A percentile compares a stretch with the other conserved stretches of the same genome.
Evolutionary conservation across 129 eudicot genomes (phyloP).

Genomic region (Logfia minima): DNA sequence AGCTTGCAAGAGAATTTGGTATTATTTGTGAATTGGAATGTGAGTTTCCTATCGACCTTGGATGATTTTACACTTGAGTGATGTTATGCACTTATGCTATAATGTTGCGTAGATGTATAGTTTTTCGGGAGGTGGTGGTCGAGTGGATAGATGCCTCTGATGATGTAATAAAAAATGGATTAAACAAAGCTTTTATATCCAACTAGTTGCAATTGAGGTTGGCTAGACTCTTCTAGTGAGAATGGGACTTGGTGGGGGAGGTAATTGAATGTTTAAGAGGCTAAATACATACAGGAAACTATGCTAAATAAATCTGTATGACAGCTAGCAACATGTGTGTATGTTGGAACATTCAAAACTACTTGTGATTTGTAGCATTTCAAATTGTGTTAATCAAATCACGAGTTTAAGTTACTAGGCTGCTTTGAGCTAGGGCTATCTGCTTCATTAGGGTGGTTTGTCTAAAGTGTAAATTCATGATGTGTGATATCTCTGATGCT

Average conservation of each 20-base stretch:
- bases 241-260: neutral
- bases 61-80: neutral
- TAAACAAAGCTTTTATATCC: too few species aligned
- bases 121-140: too few species aligned
- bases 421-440: neutral
- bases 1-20: neutral
- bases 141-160: too few species aligned
- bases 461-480: neutral
- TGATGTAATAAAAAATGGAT: too few species aligned
- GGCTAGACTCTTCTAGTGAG: neutral
- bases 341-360: neutral
- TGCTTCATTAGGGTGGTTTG: neutral
- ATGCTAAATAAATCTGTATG: neutral
- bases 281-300: neutral
- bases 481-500: neutral
- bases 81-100: too few species aligned
- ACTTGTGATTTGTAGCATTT: neutral
- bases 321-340: neutral
- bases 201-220: neutral
- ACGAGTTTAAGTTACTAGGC: too few species aligned
- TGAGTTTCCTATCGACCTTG: constrained; percentile 8
- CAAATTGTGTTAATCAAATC: neutral
- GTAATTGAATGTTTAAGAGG: neutral
- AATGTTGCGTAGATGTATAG: too few species aligned
- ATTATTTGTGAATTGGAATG: neutral